These are phyloP conservation scores for Ustilago nuda DNA, from an alignment of 1,284 basidiomycete genomes.

Conservation along the genomic window DNA sequence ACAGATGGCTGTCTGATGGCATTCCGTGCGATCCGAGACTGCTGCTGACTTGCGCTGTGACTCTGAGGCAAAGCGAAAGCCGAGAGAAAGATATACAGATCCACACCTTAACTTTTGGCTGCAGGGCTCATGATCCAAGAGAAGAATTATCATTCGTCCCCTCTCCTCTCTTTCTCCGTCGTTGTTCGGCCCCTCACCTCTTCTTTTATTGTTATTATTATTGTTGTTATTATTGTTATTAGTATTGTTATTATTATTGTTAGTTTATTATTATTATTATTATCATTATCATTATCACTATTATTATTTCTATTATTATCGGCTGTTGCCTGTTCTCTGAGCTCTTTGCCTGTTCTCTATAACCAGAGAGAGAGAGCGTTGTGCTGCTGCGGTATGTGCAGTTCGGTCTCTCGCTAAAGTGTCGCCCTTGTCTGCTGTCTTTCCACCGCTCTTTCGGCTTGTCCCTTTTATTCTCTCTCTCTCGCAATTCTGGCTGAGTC, in stretches of 20 bases:
- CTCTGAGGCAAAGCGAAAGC: background rate
- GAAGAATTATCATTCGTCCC: background rate
- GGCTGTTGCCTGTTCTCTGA: background rate
- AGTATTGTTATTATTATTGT: no score
- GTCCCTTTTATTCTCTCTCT: background rate
- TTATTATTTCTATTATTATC: background rate
- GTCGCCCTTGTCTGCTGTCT: background rate
- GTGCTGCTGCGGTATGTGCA: constrained; percentile 1
- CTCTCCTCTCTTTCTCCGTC: background rate
- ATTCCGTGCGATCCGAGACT: background rate
- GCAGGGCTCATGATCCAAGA: background rate
- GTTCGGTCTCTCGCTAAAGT: constrained; percentile 5
- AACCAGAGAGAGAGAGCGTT: background rate
- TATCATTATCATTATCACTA: no score
- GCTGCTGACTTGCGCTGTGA: background rate
- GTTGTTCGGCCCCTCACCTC: background rate
- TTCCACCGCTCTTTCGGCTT: background rate
- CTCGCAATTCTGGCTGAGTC: background rate
- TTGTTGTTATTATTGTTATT: no score
- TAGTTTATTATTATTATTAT: no score
- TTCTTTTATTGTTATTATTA: background rate
- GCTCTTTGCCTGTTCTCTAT: background rate
- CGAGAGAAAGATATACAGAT: background rate
- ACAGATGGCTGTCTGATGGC: background rate
- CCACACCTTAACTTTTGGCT: constrained; percentile 4